Evolutionary conservation across 2,329 filamentous ascomycete species (phyloP).

Genomic region (Ilyonectria destructans): DNA sequence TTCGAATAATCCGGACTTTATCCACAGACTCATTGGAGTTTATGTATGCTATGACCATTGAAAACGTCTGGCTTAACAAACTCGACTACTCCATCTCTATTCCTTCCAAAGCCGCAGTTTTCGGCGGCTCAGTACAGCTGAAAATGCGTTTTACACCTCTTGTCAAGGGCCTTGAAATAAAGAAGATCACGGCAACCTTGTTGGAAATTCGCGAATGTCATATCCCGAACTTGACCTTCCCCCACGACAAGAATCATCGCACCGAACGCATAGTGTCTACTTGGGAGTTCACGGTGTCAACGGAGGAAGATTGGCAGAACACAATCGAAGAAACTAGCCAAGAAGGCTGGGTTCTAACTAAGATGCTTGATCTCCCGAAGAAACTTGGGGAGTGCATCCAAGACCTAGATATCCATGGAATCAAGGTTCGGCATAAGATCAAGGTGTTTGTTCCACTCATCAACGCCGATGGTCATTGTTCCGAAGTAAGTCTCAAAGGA

Average conservation of each 20-base stretch:
- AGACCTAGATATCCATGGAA: slow-evolving; percentile 87
- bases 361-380: slow-evolving; percentile 80
- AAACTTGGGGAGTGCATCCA: slow-evolving; percentile 87
- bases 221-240: slow-evolving; percentile 62
- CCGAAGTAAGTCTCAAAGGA: slow-evolving; percentile 73
- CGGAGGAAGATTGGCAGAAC: slow-evolving; percentile 77
- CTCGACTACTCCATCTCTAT: slow-evolving; percentile 94
- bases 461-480: slow-evolving; percentile 94
- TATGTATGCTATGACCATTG: slow-evolving; percentile 90
- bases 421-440: slow-evolving; percentile 93
- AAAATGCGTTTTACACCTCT: slow-evolving; percentile 90
- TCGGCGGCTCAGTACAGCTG: slow-evolving; percentile 87
- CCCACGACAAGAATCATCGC: slow-evolving; percentile 71
- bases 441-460: slow-evolving; percentile 90
- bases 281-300: slow-evolving; percentile 70
- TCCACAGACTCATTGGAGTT: slow-evolving; percentile 82
- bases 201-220: slow-evolving; percentile 83
- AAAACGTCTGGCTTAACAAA: slow-evolving; percentile 98
- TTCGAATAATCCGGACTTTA: slow-evolving; percentile 83
- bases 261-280: slow-evolving; percentile 73
- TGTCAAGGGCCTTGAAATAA: slow-evolving; percentile 88
- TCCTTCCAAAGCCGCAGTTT: slow-evolving; percentile 92
- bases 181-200: slow-evolving; percentile 83
- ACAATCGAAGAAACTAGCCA: slow-evolving; percentile 77
- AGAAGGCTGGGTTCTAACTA: slow-evolving; percentile 75